Percentiles rank a stretch among this genome's conserved stretches.
phyloP scores from a whole-genome alignment of 2,329 filamentous ascomycete species.

The Fulvia fulva region DNA sequence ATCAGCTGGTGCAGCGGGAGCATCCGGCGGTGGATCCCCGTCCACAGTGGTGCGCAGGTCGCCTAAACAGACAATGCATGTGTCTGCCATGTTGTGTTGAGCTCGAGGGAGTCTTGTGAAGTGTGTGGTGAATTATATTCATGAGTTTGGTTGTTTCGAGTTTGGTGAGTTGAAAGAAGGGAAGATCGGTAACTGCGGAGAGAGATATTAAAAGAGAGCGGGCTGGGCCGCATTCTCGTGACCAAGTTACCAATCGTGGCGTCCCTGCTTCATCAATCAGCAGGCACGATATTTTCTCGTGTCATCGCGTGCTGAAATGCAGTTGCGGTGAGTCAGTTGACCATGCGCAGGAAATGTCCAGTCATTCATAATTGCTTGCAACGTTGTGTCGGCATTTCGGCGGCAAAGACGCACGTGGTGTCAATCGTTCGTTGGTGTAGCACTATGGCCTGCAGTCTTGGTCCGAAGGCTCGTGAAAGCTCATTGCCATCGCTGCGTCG shows the following conservation, averaged over 20 bases:
- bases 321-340: neutral
- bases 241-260: neutral
- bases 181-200: conserved; percentile 12
- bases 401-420: neutral
- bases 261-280: neutral
- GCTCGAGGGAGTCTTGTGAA: conserved; percentile 6
- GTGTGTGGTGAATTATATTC: conserved; percentile 11
- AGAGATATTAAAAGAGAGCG: conserved; percentile 8
- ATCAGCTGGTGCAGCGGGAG: conserved; percentile 19
- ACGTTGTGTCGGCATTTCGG: neutral
- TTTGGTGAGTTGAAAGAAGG: conserved; percentile 9
- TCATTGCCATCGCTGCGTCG: neutral
- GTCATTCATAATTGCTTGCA: neutral
- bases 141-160: conserved; percentile 11
- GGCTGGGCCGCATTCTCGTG: neutral
- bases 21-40: conserved; percentile 43
- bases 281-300: neutral
- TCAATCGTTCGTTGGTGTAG: neutral
- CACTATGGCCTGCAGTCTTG: neutral
- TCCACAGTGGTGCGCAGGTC: conserved; percentile 59
- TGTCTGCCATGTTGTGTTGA: conserved; percentile 54
- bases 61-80: conserved; percentile 69
- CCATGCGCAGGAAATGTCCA: neutral
- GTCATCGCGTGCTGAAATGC: neutral
- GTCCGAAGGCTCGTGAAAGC: neutral